Base-by-base conservation (phyloP, 495 filamentous ascomycete species). In the Haplographium delicatum region DNA sequence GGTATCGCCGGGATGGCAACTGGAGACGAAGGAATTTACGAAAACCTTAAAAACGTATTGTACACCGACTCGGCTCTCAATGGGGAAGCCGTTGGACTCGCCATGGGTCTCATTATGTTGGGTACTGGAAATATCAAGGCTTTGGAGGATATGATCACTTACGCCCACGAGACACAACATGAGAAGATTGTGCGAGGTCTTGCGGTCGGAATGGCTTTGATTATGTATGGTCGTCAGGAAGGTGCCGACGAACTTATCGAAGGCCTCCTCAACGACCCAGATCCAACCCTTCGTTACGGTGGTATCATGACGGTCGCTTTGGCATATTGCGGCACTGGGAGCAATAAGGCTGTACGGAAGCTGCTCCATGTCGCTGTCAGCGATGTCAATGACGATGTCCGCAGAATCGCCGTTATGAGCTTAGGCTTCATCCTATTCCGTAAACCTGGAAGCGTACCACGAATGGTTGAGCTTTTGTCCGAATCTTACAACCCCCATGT, bases 401-500 rank as follows among this genome's bases (percentile, higher is more conserved):
- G 94, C 52, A 80, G 94, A 51, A 84, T 93, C 47, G 93, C 94
- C n/a, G 94, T 99, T 43, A 90, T 99, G 86, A 91, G 87, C 68
- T 79, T 99, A 57, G 94, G 94, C 30, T 99, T 99, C 71, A 96
- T 99, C 59, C 78, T 99, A 37, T 99, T 99, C 83, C 78, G 94
- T 51, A 99, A 97, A 71, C 89, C 95, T 31, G 88, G 88, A 59
- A 95, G 89, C 58, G 94, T 99, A 19, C 94, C 94, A 20, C 86
- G 94, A 45, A 97, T 99, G 88, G 94, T 99, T n/a, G 94, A 99
- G 70, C 76, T 99, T 20, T 80, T 99, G 13, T 89, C 91, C 5
- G 94, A 99, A 67, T 95, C 89, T 0, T 99, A 99, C 73, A 99
- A 99, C 65, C 94, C 94, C 16, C 94, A 99, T 64, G 94, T 99